phyloP scores from a whole-genome alignment of 2,329 filamentous ascomycete genomes.

The Apiospora malaysiana region DNA sequence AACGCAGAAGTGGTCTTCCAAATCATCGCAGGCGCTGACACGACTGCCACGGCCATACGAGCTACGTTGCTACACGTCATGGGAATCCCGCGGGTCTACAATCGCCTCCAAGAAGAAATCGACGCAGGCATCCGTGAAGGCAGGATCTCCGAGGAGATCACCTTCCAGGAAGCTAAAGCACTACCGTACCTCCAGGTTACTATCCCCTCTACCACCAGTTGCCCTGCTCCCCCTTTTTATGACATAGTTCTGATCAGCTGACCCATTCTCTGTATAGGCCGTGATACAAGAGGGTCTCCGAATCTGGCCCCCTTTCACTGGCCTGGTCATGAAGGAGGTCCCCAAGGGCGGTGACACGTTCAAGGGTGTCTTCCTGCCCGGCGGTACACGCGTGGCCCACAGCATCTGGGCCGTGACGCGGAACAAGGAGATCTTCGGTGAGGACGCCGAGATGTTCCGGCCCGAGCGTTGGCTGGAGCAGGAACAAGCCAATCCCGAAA shows the following conservation, averaged over 20 bases:
- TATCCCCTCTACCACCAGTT: neutral
- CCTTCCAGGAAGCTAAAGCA: slow-evolving; percentile 34
- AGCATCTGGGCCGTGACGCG: slow-evolving; percentile 13
- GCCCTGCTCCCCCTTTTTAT: neutral
- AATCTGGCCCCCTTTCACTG: slow-evolving; percentile 12
- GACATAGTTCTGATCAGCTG: neutral
- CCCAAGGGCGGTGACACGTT: slow-evolving; percentile 16
- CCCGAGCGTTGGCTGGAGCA: slow-evolving; percentile 15
- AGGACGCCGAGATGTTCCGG: slow-evolving; percentile 12
- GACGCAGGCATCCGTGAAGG: slow-evolving; percentile 39
- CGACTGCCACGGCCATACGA: slow-evolving; percentile 54
- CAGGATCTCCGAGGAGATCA: slow-evolving; percentile 35
- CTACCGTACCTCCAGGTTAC: slow-evolving; percentile 39
- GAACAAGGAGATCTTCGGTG: slow-evolving; percentile 1
- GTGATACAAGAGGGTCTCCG: slow-evolving; percentile 18
- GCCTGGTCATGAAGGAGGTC: slow-evolving; percentile 13
- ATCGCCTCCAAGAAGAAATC: slow-evolving; percentile 50
- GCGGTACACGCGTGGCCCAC: slow-evolving; percentile 9
- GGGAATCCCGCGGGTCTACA: slow-evolving; percentile 49
- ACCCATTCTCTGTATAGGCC: neutral
- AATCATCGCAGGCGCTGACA: slow-evolving; percentile 49
- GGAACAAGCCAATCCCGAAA: neutral
- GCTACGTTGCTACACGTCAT: slow-evolving; percentile 53
- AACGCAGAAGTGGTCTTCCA: slow-evolving; percentile 36
- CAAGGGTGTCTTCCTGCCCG: slow-evolving; percentile 18